A percentile compares a stretch with the other conserved stretches of the same genome.
phyloP scores from a whole-genome alignment of 1,284 basidiomycete species.

The Trametes sp. region DNA sequence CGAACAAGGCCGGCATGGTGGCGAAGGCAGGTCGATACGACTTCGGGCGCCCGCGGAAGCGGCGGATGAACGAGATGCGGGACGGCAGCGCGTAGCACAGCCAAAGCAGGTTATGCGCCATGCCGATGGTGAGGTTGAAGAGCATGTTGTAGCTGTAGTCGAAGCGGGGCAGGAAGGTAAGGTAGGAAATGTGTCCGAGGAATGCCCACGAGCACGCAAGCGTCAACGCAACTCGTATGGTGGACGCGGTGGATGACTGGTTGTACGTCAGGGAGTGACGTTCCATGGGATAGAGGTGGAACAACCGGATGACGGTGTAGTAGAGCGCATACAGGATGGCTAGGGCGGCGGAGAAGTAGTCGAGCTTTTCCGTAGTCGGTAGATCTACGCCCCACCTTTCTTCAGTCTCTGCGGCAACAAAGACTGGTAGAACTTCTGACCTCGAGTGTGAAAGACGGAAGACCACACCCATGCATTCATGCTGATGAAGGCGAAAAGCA shows the following conservation, averaged over 20 bases:
- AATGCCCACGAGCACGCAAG: constrained; percentile 59
- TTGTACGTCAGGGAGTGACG: constrained; percentile 37
- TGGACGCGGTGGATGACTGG: constrained; percentile 15
- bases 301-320: constrained; percentile 77
- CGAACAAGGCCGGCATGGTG: constrained; percentile 65
- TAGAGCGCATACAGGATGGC: constrained; percentile 83
- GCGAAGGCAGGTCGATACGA: constrained; percentile 63
- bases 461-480: constrained; percentile 96
- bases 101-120: constrained; percentile 89
- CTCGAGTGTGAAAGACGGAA: constrained; percentile 91
- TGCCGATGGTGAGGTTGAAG: constrained; percentile 84
- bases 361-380: constrained; percentile 86
- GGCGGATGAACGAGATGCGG: constrained; percentile 53
- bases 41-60: constrained; percentile 61
- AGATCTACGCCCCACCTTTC: constrained; percentile 61
- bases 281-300: constrained; percentile 72
- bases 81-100: constrained; percentile 71
- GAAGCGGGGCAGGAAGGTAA: constrained; percentile 81
- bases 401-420: constrained; percentile 11
- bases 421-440: constrained; percentile 50
- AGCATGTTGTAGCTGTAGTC: constrained; percentile 96
- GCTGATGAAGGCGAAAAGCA: constrained; percentile 75
- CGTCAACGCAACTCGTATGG: constrained; percentile 48
- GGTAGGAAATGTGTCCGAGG: constrained; percentile 79
- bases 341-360: constrained; percentile 94